Conservation (phyloP, 129 eudicot genomes). For the Flaveria sonorensis region DNA sequence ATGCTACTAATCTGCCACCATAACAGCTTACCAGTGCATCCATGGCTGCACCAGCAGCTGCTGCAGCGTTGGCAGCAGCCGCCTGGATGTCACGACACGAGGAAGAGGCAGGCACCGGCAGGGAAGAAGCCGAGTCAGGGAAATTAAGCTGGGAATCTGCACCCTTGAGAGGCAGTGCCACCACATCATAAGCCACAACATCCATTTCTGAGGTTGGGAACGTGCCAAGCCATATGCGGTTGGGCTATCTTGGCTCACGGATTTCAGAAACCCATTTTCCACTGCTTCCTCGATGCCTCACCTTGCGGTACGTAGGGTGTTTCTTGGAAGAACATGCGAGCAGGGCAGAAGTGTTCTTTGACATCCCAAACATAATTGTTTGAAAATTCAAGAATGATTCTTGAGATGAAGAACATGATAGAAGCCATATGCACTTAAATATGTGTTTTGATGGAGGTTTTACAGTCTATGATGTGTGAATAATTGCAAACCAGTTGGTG, state of each 20-base stretch:
- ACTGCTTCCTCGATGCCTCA: constrained; percentile 33
- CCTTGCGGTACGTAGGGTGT: constrained; percentile 44
- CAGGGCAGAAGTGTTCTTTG: not conserved
- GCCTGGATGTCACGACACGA: constrained; percentile 58
- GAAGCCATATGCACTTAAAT: constrained; percentile 35
- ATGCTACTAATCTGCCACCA: not conserved
- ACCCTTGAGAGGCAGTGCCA: constrained; percentile 69
- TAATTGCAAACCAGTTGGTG: constrained; percentile 39
- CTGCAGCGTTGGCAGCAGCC: constrained; percentile 45
- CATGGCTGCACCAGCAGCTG: not conserved
- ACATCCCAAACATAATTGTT: constrained; percentile 6
- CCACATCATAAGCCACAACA: constrained; percentile 59
- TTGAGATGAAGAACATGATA: constrained; percentile 17
- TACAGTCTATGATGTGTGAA: constrained; percentile 4
- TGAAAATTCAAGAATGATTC: not conserved
- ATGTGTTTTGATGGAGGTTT: constrained; percentile 5
- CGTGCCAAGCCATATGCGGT: constrained; percentile 52
- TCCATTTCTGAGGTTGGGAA: constrained; percentile 53
- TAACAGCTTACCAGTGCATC: too few species aligned
- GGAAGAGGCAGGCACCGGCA: constrained; percentile 43
- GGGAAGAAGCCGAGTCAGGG: constrained; percentile 34
- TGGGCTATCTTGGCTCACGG: constrained; percentile 44
- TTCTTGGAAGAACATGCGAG: constrained; percentile 1
- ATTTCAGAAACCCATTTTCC: constrained; percentile 60
- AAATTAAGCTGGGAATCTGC: constrained; percentile 49